Base-by-base conservation (phyloP, 441 rosid genomes). In the Populus tomentosa region DNA sequence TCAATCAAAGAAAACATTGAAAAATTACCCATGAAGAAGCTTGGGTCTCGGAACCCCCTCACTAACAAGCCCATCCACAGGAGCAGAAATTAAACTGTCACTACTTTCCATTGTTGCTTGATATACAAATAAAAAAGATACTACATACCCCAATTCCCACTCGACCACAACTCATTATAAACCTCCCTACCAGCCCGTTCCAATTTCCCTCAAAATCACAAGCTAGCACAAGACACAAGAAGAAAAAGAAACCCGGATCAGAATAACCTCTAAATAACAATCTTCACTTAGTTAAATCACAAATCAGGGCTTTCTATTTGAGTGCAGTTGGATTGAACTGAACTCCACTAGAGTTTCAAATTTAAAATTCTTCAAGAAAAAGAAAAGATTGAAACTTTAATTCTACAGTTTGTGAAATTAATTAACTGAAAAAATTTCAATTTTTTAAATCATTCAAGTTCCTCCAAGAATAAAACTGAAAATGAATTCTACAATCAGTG, bases 101-200 rank as follows among this genome's bases (percentile, higher is more conserved):
- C 91, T 93, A 90, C 92, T 84, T 88, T 90, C 92, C 99, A 95
- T 95, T 82, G 61, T 85, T 89, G 56, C 77, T 88, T 68, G 79
- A 77, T 79, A 83, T 76, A 79, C 63, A 73, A 80, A 74, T 78
- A 86, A 80, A 80, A 85, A 84, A 80, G 77, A 80, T 78, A 76
- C 90, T 77, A 76, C 89, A 85, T 80, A 89, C 82, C 80, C 88
- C 85, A 77, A 86, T 89, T 79, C 94, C 95, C 75, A 86, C 86
- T 75, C 81, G 84, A 74, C 80, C 72, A 77, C 85, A 83, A 75
- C 82, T 80, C 97, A 93, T 93, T 76, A 87, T 88, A 81, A 75
- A 67, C 40, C 80, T 50, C 63, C 87, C 81, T 56, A 74, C 67
- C 32, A 74, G 10, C 67, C 56, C 77, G 70, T 53, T 36, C 8